These are phyloP conservation scores for Wickerhamomyces ciferrii DNA, from an alignment of 805 yeast genomes.

Conservation along the genomic window DNA sequence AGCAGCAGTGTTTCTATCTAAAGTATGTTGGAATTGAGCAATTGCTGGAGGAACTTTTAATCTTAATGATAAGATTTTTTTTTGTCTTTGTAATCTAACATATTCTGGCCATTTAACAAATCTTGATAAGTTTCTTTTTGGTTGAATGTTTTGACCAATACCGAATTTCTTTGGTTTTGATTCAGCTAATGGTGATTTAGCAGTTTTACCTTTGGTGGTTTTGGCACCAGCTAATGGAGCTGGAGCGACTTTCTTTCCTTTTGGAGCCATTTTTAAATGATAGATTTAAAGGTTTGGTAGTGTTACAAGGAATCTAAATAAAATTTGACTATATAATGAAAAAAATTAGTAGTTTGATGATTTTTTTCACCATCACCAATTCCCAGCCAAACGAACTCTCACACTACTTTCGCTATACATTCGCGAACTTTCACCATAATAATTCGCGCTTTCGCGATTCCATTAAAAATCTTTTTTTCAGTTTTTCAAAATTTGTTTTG, in stretches of 20 bases:
- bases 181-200: slow-evolving; percentile 83
- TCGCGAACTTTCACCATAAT: too few relatives aligned
- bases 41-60: slow-evolving; percentile 98
- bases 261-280: slow-evolving; percentile 3
- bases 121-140: slow-evolving; percentile 92
- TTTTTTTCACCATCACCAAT: not conserved
- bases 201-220: slow-evolving; percentile 44
- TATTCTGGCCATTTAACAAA: slow-evolving; percentile 99
- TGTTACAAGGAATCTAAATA: not conserved
- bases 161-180: slow-evolving; percentile 91
- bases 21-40: slow-evolving; percentile 91
- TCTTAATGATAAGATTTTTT: slow-evolving; percentile 92
- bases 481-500: not conserved
- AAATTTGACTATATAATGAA: not conserved
- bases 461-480: not conserved
- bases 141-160: slow-evolving; percentile 94
- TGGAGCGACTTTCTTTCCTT: slow-evolving; percentile 77
- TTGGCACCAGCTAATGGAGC: slow-evolving; percentile 75
- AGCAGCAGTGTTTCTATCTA: slow-evolving; percentile 98
- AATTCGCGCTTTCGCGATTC: not conserved
- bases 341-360: not conserved
- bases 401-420: too few relatives aligned
- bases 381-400: too few relatives aligned
- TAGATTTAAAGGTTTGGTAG: not conserved
- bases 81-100: slow-evolving; percentile 98